Conservation (phyloP, 73 alveolate species). For the Paramecium pentaurelia region DNA sequence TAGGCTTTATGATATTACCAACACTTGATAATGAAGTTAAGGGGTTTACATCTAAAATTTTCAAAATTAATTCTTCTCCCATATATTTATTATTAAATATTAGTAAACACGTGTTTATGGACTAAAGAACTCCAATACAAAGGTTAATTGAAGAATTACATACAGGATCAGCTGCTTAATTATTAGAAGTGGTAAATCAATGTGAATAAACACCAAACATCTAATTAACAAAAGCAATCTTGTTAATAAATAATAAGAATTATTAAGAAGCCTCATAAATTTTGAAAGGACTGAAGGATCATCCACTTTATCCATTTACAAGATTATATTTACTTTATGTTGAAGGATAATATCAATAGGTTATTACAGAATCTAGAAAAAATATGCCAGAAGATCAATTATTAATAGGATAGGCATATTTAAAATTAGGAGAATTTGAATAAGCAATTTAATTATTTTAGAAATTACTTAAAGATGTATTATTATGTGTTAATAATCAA, state of each 20-base stretch:
- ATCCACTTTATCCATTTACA: neutral
- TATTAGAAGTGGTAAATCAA: neutral
- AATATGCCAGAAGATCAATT: neutral
- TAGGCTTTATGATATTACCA: neutral
- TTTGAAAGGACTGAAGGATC: neutral
- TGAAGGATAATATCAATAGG: neutral
- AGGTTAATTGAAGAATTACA: neutral
- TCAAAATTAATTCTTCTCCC: neutral
- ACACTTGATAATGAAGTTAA: neutral
- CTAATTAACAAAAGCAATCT: neutral
- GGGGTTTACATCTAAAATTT: neutral
- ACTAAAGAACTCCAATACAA: slow-evolving; percentile 3
- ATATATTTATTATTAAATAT: neutral
- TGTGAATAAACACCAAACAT: slow-evolving; percentile 12
- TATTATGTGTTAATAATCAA: neutral
- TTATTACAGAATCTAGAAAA: neutral
- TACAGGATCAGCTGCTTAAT: neutral
- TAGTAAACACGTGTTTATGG: slow-evolving; percentile 30
- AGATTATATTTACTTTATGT: neutral
- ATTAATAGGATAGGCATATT: neutral
- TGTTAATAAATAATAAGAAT: neutral
- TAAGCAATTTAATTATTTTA: neutral
- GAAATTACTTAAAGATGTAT: slow-evolving; percentile 10
- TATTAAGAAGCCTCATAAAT: neutral
- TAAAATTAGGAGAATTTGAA: neutral